A percentile compares a stretch with the other conserved stretches of the same genome.
Evolutionary conservation across 2,329 filamentous ascomycete genomes (phyloP).

Genomic region (Camptophora hylomeconis): DNA sequence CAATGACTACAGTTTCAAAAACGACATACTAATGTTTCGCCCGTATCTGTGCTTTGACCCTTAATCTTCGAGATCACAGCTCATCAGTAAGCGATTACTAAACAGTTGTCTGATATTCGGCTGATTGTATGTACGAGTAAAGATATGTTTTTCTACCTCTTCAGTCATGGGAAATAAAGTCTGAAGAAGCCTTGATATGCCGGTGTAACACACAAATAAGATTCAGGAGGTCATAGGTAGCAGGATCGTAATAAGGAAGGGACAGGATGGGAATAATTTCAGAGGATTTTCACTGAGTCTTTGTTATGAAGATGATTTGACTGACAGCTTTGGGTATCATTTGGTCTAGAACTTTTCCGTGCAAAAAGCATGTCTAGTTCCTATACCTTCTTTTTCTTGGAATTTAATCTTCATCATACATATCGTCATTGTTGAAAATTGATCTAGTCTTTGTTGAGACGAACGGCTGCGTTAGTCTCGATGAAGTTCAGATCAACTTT

Average conservation of each 20-base stretch:
- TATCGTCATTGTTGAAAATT: too few species aligned
- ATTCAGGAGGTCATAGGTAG: slow-evolving; percentile 6
- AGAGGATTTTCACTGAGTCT: too few species aligned
- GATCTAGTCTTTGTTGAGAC: slow-evolving; percentile 66
- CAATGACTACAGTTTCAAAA: too few species aligned
- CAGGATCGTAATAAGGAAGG: background rate
- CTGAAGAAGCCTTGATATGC: slow-evolving; percentile 35
- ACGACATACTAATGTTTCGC: slow-evolving; percentile 48
- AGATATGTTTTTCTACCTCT: slow-evolving; percentile 29
- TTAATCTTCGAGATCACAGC: slow-evolving; percentile 47
- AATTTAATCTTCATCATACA: too few species aligned
- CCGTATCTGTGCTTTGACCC: slow-evolving; percentile 56
- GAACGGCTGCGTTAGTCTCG: slow-evolving; percentile 77
- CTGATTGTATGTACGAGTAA: slow-evolving; percentile 20
- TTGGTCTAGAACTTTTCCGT: too few species aligned
- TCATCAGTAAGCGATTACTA: slow-evolving; percentile 44
- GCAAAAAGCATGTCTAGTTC: too few species aligned
- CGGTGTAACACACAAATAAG: slow-evolving; percentile 15
- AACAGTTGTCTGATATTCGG: slow-evolving; percentile 24
- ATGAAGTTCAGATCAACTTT: slow-evolving; percentile 93
- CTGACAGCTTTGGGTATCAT: too few species aligned
- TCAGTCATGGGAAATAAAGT: slow-evolving; percentile 27
- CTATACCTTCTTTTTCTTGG: too few species aligned
- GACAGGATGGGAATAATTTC: background rate
- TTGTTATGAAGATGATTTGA: too few species aligned